Conservation (phyloP, 169 alveolate genomes). For the Plasmodium gonderi region DNA sequence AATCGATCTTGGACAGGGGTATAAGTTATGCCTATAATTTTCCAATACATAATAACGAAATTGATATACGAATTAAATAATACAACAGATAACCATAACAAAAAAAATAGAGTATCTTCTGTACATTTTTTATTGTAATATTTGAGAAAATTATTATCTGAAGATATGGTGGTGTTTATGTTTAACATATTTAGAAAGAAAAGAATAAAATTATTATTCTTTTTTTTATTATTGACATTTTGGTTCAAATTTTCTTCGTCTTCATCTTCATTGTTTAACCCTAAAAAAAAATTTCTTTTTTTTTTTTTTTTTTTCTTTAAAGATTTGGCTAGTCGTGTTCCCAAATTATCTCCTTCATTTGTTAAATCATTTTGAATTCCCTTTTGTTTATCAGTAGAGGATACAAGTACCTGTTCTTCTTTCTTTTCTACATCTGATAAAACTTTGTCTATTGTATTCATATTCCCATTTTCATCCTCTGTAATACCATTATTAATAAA, state of each 20-base stretch:
- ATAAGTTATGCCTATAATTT: slow-evolving; percentile 49
- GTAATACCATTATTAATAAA: neutral
- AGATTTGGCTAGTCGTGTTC: slow-evolving; percentile 10
- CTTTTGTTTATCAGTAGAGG: neutral
- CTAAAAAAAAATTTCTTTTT: neutral
- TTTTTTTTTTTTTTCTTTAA: slow-evolving; percentile 28
- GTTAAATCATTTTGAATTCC: neutral
- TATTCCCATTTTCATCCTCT: neutral
- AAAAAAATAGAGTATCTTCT: slow-evolving; percentile 29
- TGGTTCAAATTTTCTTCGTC: neutral
- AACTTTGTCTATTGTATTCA: neutral
- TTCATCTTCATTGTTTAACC: neutral
- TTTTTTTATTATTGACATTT: neutral
- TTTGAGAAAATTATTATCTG: neutral
- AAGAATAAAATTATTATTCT: neutral
- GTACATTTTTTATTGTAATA: slow-evolving; percentile 52
- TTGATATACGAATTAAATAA: slow-evolving; percentile 40
- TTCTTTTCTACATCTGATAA: neutral
- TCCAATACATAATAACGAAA: slow-evolving; percentile 66
- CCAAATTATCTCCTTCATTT: neutral
- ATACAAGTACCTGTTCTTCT: neutral
- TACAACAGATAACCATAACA: slow-evolving; percentile 50
- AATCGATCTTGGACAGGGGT: slow-evolving; percentile 34
- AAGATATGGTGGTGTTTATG: neutral
- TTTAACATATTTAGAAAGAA: neutral